Conservation (phyloP, 352 stramenopile genomes). For the Phytophthora pistaciae region DNA sequence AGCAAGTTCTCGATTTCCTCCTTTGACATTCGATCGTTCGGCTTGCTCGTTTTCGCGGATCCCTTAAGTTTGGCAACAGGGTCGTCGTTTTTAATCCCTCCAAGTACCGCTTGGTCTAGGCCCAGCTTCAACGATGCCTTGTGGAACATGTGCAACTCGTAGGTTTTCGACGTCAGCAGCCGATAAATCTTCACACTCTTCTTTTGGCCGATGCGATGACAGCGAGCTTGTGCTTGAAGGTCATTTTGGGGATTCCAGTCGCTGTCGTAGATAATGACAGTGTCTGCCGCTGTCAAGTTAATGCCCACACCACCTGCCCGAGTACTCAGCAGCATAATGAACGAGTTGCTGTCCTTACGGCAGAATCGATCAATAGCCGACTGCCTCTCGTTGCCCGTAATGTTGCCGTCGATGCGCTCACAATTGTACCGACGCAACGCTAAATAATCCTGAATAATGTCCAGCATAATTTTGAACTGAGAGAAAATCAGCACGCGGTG, state of each 20-base stretch:
- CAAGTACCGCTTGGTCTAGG: constrained; percentile 92
- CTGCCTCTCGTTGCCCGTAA: constrained; percentile 97
- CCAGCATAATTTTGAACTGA: constrained; percentile 99
- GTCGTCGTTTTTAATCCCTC: constrained; percentile 84
- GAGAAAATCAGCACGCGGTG: constrained; percentile 99
- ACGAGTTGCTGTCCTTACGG: constrained; percentile 73
- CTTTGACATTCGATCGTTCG: constrained; percentile 78
- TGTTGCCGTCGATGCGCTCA: constrained; percentile 99
- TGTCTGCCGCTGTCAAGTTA: constrained; percentile 95
- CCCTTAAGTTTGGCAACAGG: constrained; percentile 54
- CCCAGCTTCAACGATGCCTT: constrained; percentile 93
- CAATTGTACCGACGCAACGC: constrained; percentile 91
- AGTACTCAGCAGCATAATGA: constrained; percentile 99
- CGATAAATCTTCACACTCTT: constrained; percentile 96
- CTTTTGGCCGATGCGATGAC: constrained; percentile 94
- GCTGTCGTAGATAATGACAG: constrained; percentile 96
- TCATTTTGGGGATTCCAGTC: constrained; percentile 99
- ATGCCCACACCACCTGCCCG: constrained; percentile 98
- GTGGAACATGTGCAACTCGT: constrained; percentile 95
- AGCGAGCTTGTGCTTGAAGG: constrained; percentile 92
- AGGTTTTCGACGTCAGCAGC: constrained; percentile 92
- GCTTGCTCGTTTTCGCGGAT: constrained; percentile 36
- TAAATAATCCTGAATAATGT: constrained; percentile 99
- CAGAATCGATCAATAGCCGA: constrained; percentile 94
- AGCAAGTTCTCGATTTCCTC: constrained; percentile 94